phyloP scores from a whole-genome alignment of 306 rosid species.

The Purshia tridentata region DNA sequence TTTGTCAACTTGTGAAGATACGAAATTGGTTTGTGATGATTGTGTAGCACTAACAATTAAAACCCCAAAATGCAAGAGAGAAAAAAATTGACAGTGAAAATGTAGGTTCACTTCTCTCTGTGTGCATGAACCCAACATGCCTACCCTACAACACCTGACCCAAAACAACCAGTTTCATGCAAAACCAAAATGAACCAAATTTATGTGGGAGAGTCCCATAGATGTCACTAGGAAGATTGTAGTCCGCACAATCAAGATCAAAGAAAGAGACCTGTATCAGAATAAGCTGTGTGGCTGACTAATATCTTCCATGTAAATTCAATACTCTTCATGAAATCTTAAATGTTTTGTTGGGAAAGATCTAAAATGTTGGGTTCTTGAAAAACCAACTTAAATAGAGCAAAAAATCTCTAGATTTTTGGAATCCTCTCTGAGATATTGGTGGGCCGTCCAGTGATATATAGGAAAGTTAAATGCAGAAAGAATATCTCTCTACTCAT shows the following conservation, averaged over 20 bases:
- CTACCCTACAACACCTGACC: conserved; percentile 7
- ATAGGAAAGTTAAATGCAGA: no score
- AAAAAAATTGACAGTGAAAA: not conserved
- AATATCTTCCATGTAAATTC: conserved; percentile 8
- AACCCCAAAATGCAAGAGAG: not conserved
- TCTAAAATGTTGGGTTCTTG: conserved; percentile 10
- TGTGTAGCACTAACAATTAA: conserved; percentile 3
- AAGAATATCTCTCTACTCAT: no score
- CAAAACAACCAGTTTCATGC: conserved; percentile 1
- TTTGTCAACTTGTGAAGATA: conserved; percentile 1
- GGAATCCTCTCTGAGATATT: not conserved
- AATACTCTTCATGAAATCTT: not conserved
- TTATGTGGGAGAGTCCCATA: not conserved
- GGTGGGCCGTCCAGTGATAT: conserved; percentile 8
- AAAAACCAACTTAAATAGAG: not conserved
- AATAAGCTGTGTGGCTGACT: not conserved
- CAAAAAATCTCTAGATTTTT: not conserved
- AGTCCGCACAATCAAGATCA: not conserved
- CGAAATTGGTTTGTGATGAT: not conserved
- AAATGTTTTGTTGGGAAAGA: conserved; percentile 14
- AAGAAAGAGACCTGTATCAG: conserved; percentile 6
- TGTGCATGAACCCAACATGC: not conserved
- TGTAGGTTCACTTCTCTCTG: not conserved
- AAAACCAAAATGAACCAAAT: not conserved
- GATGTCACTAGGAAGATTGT: not conserved